These are phyloP conservation scores for Kluyveromyces dobzhanskii DNA, from an alignment of 805 yeast genomes.

Conservation along the genomic window DNA sequence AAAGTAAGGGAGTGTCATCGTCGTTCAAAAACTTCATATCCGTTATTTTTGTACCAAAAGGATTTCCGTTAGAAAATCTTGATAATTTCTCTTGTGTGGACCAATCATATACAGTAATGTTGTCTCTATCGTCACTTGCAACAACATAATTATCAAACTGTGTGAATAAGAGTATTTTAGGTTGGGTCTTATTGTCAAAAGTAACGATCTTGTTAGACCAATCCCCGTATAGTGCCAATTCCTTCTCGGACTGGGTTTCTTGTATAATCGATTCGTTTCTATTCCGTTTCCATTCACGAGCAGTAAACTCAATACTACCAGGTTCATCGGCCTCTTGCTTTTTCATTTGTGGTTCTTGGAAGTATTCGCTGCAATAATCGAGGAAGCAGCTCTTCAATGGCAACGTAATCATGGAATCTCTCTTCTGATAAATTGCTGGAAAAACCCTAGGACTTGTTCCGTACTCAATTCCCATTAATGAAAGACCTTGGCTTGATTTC, in stretches of 20 bases:
- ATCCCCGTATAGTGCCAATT: constrained; percentile 69
- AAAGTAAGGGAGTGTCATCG: constrained; percentile 77
- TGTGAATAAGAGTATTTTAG: constrained; percentile 68
- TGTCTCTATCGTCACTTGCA: constrained; percentile 77
- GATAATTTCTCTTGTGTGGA: constrained; percentile 45
- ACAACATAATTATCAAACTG: constrained; percentile 84
- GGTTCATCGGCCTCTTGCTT: constrained; percentile 81
- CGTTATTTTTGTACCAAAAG: constrained; percentile 81
- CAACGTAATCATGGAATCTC: constrained; percentile 26
- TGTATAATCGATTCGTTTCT: constrained; percentile 81
- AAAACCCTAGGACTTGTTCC: constrained; percentile 45
- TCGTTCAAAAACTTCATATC: constrained; percentile 83
- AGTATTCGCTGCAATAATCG: constrained; percentile 76
- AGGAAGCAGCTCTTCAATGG: constrained; percentile 58
- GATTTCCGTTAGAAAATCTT: constrained; percentile 75
- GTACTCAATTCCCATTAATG: constrained; percentile 23
- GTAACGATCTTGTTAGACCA: constrained; percentile 63
- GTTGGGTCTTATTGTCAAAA: constrained; percentile 69
- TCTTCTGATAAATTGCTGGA: constrained; percentile 44
- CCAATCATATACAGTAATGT: constrained; percentile 87
- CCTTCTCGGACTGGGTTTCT: constrained; percentile 86
- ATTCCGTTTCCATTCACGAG: constrained; percentile 79
- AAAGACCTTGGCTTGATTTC: constrained; percentile 11
- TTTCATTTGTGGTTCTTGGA: constrained; percentile 93
- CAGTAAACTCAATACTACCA: constrained; percentile 78